Evolutionary conservation across 768 basidiomycete species (phyloP), one percentile per base, ranked within the genome.

Genomic region (Mycena sanguinolenta): DNA sequence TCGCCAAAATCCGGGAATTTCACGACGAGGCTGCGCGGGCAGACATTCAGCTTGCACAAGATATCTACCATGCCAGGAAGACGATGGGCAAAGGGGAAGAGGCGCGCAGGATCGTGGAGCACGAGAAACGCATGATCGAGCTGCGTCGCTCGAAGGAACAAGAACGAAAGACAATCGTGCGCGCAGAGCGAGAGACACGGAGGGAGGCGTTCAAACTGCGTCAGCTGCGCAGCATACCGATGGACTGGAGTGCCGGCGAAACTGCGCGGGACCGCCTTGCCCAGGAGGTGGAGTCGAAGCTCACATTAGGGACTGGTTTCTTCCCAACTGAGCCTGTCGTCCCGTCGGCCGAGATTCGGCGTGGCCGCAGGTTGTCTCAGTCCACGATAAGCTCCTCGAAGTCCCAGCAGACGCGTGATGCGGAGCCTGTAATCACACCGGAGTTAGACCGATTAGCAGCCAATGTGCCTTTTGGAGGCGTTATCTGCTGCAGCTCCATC

Each of bases 1-100:
- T 86, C 68, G 58, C 79, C 44, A 85, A 88, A 79, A 84, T 89
- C 69, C 80, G 83, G 65, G 79, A 89, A 77, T 85, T 90, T 83
- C 81, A 88, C 79, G 81, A 79, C 67, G 79, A 79, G 38, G 87
- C 87, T 19, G 85, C 84, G 10, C 75, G 79, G 13, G 80, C 82
- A 9, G 87, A 86, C 65, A 82, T 85, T 54, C 76, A 82, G 59
- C 79, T 86, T 25, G 82, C 82, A 25, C 71, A 67, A 38, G 71
- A 78, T 42, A 82, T 87, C 19, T 82, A 80, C 49, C 79, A 80
- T 55, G 79, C 79, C 9, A 76, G 82, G 17, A 77, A 77, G 77
- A 76, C 82, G 72, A 77, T 63, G 19, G 71, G 71, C 30, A 73
- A 74, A 54, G 79, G 80, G 49, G 77, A 74, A 32, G 79, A 79